A percentile compares a stretch with the other conserved stretches of the same genome.
phyloP scores from a whole-genome alignment of 2,329 filamentous ascomycete species.

The Didymella lethalis region DNA sequence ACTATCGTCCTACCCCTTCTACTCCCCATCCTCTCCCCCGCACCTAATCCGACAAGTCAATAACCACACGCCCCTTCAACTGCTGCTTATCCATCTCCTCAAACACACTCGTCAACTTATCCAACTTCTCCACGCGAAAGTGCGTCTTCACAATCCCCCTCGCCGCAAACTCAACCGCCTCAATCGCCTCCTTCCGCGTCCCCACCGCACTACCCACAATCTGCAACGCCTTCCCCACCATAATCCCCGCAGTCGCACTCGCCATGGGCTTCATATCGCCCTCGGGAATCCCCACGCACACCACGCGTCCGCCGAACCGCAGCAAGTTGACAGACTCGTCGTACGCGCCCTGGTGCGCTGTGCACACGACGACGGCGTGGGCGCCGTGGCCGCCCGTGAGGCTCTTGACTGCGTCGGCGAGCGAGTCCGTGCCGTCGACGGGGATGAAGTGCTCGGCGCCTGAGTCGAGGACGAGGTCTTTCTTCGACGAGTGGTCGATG shows the following conservation, averaged over 20 bases:
- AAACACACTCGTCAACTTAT: conserved; percentile 56
- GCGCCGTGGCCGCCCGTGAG: conserved; percentile 67
- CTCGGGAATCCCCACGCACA: conserved; percentile 59
- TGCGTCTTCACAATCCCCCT: conserved; percentile 58
- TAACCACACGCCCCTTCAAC: conserved; percentile 57
- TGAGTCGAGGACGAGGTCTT: conserved; percentile 66
- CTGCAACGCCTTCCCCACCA: conserved; percentile 54
- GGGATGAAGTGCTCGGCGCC: conserved; percentile 73
- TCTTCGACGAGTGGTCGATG: conserved; percentile 70
- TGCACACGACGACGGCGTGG: conserved; percentile 66
- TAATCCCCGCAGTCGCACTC: conserved; percentile 50
- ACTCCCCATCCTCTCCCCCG: not conserved
- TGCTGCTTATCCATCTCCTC: conserved; percentile 57
- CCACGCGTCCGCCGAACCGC: conserved; percentile 56
- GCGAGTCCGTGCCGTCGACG: conserved; percentile 61
- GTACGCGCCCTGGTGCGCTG: conserved; percentile 59
- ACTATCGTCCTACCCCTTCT: not conserved
- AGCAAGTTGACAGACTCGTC: conserved; percentile 52
- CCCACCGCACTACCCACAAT: conserved; percentile 59
- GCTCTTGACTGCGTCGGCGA: conserved; percentile 64
- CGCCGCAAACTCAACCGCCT: conserved; percentile 57
- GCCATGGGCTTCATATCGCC: conserved; percentile 57
- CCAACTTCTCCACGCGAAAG: conserved; percentile 57
- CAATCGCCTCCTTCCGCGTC: conserved; percentile 57
- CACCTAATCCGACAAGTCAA: conserved; percentile 49